Base-by-base conservation (phyloP, 2,329 filamentous ascomycete genomes). In the Fusarium sp. region DNA sequence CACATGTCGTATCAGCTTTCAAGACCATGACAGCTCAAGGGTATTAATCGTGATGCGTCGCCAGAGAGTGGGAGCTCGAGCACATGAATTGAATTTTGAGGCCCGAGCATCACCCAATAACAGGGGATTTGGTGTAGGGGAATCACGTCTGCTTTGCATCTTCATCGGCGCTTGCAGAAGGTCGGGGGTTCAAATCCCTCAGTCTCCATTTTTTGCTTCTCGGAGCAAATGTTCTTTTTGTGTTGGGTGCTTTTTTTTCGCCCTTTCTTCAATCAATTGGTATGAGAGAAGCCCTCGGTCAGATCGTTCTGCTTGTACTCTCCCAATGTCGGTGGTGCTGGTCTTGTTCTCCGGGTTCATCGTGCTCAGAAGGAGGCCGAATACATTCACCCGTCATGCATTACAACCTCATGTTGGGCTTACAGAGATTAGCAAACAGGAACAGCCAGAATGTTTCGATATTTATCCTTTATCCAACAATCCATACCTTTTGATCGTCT, bases 171-270 rank as follows among this genome's bases (percentile, higher is more conserved):
- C 58, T 37, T 79, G 71, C 76, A 74, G 71, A 79, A 78, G 78
- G 78, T 22, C 78, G 64, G 69, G 78, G 78, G 78, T 79, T 79
- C 78, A 79, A 79, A 74, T 79, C 78, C 78, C 78, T 73, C 62
- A 75, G 72, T 78, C 76, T 79, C 78, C 78, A 79, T 60, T 62
- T 71, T 76, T 66, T 64, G 33, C 40, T 15, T 4, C 3, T 45
- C 47, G 12, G 2, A 27, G 22, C 14, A 47, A 5, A 3, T 27
- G 20, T 25, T 33, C 17, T 20, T 14, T 43, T 15, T n/a, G 15
- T 27, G 11, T 12, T 14, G 11, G 11, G 11, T 14, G 5, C 11
- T 14, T 45, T 9, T 45, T 15, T 22, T 14, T 15, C 2, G 3
- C 15, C 17, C 25, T 20, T 50, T 12, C 35, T 50, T 22, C n/a